Conservation (phyloP, 768 basidiomycete genomes). For the Lactarius trivialis region DNA sequence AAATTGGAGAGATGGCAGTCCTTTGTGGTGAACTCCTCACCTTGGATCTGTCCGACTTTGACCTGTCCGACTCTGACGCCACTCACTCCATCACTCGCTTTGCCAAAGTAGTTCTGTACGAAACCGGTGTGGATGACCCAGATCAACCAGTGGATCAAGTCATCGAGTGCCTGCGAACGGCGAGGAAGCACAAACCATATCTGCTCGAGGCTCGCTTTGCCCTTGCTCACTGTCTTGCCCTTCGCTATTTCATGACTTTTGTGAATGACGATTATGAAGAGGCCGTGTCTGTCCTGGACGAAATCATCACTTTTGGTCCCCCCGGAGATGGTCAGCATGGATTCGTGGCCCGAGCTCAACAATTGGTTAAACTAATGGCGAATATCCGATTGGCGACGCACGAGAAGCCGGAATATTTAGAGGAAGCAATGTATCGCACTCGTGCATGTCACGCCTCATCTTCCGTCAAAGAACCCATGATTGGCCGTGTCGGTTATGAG, state of each 20-base stretch:
- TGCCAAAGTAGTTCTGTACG: no score
- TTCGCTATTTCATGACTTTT: not conserved
- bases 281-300: no score
- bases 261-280: not conserved
- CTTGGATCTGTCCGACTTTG: no score
- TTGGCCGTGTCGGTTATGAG: no score
- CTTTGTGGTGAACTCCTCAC: no score
- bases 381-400: not conserved
- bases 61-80: no score
- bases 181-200: no score
- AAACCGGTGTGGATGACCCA: no score
- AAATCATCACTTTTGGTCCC: not conserved
- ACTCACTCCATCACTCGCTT: no score
- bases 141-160: no score
- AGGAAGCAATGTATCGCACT: not conserved
- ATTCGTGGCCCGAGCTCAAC: not conserved
- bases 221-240: not conserved
- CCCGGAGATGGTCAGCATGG: no score
- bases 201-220: not conserved
- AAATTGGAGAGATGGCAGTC: not conserved
- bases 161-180: no score
- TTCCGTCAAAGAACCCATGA: not conserved
- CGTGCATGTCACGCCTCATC: not conserved
- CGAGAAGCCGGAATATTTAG: not conserved
- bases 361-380: not conserved